These are phyloP conservation scores for Leccinum fallax DNA, from an alignment of 1,284 basidiomycete species.

Conservation along the genomic window DNA sequence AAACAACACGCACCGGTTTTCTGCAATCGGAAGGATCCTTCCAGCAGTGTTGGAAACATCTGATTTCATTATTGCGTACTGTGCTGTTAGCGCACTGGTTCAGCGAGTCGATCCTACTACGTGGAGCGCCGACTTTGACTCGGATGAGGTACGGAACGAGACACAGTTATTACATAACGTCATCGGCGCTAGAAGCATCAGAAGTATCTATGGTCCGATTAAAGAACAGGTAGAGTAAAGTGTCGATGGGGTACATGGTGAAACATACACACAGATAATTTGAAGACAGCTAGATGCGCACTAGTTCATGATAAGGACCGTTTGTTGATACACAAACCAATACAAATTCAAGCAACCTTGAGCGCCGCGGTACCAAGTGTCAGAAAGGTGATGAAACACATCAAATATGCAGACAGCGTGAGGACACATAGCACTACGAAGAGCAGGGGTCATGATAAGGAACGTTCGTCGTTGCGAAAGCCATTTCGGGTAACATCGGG, in stretches of 20 bases:
- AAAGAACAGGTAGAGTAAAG: not conserved
- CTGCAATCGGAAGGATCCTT: not conserved
- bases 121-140: not conserved
- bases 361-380: constrained; percentile 1
- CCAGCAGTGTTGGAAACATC: not conserved
- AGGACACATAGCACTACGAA: constrained; percentile 11
- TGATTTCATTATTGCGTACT: not conserved
- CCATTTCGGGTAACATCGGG: constrained; percentile 21
- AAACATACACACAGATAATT: not conserved
- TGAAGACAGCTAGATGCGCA: not conserved
- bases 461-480: constrained; percentile 28
- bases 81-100: not conserved
- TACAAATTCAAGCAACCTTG: not conserved
- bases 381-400: constrained; percentile 8
- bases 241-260: not conserved
- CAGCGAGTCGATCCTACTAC: not conserved
- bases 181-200: constrained; percentile 1
- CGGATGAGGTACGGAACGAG: not conserved
- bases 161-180: constrained; percentile 3
- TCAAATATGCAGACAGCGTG: constrained; percentile 2
- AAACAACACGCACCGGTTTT: not conserved
- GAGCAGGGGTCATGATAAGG: constrained; percentile 16
- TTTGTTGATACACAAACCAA: not conserved
- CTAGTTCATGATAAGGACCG: not conserved
- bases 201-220: no score